phyloP scores from a whole-genome alignment of 192 early-diverging fungal genomes.

The Podila horticola region DNA sequence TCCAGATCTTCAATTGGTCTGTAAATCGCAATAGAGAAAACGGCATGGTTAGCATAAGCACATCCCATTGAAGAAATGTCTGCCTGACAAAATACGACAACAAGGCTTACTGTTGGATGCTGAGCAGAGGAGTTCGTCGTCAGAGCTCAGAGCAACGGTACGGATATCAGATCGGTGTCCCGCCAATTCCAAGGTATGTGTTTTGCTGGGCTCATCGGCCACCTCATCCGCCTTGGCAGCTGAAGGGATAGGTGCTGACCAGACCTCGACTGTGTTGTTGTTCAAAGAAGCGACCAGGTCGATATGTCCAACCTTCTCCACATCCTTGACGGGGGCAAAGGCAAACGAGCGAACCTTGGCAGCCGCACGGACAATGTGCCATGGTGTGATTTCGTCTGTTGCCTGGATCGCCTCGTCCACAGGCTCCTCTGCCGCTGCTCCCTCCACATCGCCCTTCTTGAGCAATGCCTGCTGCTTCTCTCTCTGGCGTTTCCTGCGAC shows the following conservation, averaged over 20 bases:
- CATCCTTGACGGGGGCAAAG: conserved; percentile 65
- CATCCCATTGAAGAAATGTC: not conserved
- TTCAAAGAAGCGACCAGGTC: conserved; percentile 77
- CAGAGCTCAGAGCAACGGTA: conserved; percentile 86
- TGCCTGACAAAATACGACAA: not conserved
- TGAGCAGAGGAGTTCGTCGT: conserved; percentile 88
- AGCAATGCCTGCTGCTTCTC: conserved; percentile 72
- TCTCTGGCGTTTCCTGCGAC: conserved; percentile 79
- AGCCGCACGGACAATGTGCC: conserved; percentile 75
- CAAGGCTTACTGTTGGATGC: conserved; percentile 76
- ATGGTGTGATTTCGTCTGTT: conserved; percentile 80
- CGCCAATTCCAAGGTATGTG: conserved; percentile 78
- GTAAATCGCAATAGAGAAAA: not conserved
- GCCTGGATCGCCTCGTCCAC: conserved; percentile 67
- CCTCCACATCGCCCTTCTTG: conserved; percentile 56
- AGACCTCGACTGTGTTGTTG: conserved; percentile 89
- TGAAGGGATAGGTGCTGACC: conserved; percentile 67
- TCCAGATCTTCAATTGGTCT: conserved; percentile 92
- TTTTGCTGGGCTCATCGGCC: conserved; percentile 70
- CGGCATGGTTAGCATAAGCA: not conserved
- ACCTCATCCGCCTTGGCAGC: conserved; percentile 73
- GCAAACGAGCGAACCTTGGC: conserved; percentile 88
- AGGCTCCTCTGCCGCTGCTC: conserved; percentile 53
- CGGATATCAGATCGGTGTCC: conserved; percentile 95
- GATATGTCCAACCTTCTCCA: conserved; percentile 57